Base-by-base conservation (phyloP, 2,329 filamentous ascomycete species). In the Trichoderma citrinoviride region DNA sequence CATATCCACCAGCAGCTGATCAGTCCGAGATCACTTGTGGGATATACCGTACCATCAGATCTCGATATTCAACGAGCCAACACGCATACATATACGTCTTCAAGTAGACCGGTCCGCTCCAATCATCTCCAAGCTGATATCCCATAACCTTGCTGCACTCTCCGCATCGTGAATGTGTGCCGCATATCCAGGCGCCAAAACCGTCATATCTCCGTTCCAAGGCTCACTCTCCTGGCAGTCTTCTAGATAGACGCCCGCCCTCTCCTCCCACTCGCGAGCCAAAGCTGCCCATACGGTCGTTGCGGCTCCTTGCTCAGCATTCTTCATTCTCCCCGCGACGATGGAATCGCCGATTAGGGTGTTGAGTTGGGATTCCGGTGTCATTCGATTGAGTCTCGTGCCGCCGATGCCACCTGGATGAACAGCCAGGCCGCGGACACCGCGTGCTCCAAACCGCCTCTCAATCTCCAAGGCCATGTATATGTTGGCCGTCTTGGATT, bases 401-500 rank as follows among this genome's bases (percentile, higher is more conserved):
- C 60, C 60, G 25, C 25, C 25, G 14, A 65, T 65, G 6, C 56
- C 56, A 47, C 63, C 63, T 0, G 63, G 63, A 15, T 61, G 55
- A 17, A 40, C 54, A 4, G 63, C 56, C 2, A 61, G 54, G 0
- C 55, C 63, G 14, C 81, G 81, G 0, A 85, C 65, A 25, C 79
- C 77, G 7, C 70, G 67, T 1, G 71, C 46, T 5, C 77, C 79
- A 68, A 82, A 84, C 1, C 75, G 75, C 5, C 81, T 76, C 37
- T 84, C 81, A 27, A 85, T 75, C 66, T 82, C 76, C 66, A 80
- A 81, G 10, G 82, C 78, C 69, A 82, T 79, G 67, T 77, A 81
- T 25, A 85, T 77, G 67, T 82, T 84, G n/a, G 83, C 82, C 1
- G 78, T 77, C 69, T 85, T 86, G 50, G 75, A 73, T 67, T 83